These are phyloP conservation scores for Phyllachora maydis DNA, from an alignment of 2,329 filamentous ascomycete species.

Conservation along the genomic window DNA sequence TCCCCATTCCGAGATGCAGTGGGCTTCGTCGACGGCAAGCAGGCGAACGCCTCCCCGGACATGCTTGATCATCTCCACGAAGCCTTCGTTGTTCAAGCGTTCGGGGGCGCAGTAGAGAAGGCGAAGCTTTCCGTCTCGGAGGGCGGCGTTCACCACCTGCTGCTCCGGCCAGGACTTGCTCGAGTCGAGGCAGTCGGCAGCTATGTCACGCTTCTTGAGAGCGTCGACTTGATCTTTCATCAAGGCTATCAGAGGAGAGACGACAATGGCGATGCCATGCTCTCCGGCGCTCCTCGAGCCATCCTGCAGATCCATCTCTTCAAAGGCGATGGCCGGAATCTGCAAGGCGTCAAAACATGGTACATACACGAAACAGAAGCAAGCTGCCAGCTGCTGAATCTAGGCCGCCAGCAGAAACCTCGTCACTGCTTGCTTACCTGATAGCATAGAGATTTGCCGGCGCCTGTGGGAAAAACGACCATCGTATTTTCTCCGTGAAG, in stretches of 20 bases:
- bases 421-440: too few relatives aligned
- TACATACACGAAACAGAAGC: not conserved
- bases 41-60: slow-evolving; percentile 33
- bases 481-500: slow-evolving; percentile 18
- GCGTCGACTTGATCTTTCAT: slow-evolving; percentile 42
- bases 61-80: slow-evolving; percentile 30
- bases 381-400: not conserved
- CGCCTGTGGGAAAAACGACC: slow-evolving; percentile 24
- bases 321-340: slow-evolving; percentile 25
- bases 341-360: slow-evolving; percentile 4
- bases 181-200: slow-evolving; percentile 33
- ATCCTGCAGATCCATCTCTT: slow-evolving; percentile 15
- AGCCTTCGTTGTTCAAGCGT: slow-evolving; percentile 37
- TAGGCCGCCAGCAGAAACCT: too few relatives aligned
- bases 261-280: slow-evolving; percentile 30
- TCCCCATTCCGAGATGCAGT: slow-evolving; percentile 33
- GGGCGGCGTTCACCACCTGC: slow-evolving; percentile 12
- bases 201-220: slow-evolving; percentile 23
- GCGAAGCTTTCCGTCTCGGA: slow-evolving; percentile 24
- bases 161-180: slow-evolving; percentile 27
- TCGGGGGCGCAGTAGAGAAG: slow-evolving; percentile 38
- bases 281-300: slow-evolving; percentile 10
- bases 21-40: slow-evolving; percentile 35
- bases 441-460: slow-evolving; percentile 27
- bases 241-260: slow-evolving; percentile 32